Percentiles rank a stretch among this genome's conserved stretches.
Evolutionary conservation across 805 yeast species (phyloP).

Genomic region (Monosporozyma unispora): DNA sequence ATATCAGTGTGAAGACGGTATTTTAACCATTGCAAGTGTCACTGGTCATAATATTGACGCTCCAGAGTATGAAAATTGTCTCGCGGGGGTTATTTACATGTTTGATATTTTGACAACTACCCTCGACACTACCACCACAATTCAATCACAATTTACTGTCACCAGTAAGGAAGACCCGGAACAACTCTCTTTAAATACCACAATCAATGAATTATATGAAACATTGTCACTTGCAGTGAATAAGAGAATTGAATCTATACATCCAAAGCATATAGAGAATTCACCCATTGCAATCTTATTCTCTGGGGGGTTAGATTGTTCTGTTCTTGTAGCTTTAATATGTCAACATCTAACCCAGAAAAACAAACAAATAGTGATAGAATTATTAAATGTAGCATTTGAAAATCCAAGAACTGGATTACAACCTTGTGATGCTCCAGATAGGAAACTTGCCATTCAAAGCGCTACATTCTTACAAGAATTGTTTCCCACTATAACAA

Average conservation of each 20-base stretch:
- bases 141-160: slow-evolving; percentile 13
- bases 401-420: slow-evolving; percentile 74
- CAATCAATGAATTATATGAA: slow-evolving; percentile 18
- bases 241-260: slow-evolving; percentile 50
- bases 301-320: slow-evolving; percentile 94
- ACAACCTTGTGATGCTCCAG: slow-evolving; percentile 67
- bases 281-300: slow-evolving; percentile 54
- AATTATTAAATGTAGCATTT: slow-evolving; percentile 86
- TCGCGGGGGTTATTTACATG: slow-evolving; percentile 40
- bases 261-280: slow-evolving; percentile 40
- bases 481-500: slow-evolving; percentile 34
- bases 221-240: slow-evolving; percentile 34
- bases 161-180: slow-evolving; percentile 16
- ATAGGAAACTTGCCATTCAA: slow-evolving; percentile 60
- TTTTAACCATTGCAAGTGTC: slow-evolving; percentile 40
- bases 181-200: slow-evolving; percentile 3
- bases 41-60: slow-evolving; percentile 17
- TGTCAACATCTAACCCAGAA: slow-evolving; percentile 20
- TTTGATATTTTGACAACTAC: slow-evolving; percentile 27
- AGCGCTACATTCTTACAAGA: slow-evolving; percentile 47
- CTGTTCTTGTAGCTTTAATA: slow-evolving; percentile 56
- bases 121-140: slow-evolving; percentile 16
- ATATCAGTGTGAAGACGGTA: slow-evolving; percentile 26
- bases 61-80: slow-evolving; percentile 42
- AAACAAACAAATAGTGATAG: slow-evolving; percentile 26